Percentiles rank a stretch among this genome's conserved stretches.
phyloP scores from a whole-genome alignment of 2,329 filamentous ascomycete genomes.

The Chaetomium globosum region DNA sequence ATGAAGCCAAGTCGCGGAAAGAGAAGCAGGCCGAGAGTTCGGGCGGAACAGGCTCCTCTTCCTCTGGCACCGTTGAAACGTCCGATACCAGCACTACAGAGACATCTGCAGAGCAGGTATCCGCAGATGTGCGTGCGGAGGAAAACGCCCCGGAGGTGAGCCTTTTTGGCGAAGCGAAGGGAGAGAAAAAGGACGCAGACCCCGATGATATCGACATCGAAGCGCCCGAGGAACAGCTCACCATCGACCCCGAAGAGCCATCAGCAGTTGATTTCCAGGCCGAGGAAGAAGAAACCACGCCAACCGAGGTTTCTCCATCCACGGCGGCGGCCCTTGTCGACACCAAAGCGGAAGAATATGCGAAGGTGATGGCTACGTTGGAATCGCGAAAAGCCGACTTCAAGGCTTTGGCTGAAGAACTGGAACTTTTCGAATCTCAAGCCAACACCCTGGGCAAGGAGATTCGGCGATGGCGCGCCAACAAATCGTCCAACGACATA shows the following conservation, averaged over 20 bases:
- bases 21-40: slow-evolving; percentile 6
- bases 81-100: slow-evolving; percentile 6
- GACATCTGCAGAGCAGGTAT: neutral
- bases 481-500: slow-evolving; percentile 30
- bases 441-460: slow-evolving; percentile 40
- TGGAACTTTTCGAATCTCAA: slow-evolving; percentile 41
- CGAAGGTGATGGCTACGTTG: slow-evolving; percentile 35
- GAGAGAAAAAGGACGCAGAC: slow-evolving; percentile 38
- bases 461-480: slow-evolving; percentile 39
- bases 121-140: slow-evolving; percentile 9
- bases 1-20: slow-evolving; percentile 37
- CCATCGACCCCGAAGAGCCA: slow-evolving; percentile 38
- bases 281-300: slow-evolving; percentile 21
- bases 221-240: slow-evolving; percentile 46
- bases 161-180: slow-evolving; percentile 37
- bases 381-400: slow-evolving; percentile 42
- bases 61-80: slow-evolving; percentile 8
- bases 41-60: slow-evolving; percentile 3
- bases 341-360: slow-evolving; percentile 12
- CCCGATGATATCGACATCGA: slow-evolving; percentile 57
- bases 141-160: slow-evolving; percentile 20
- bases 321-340: slow-evolving; percentile 11
- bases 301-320: slow-evolving; percentile 18
- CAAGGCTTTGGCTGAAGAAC: slow-evolving; percentile 42
- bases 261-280: slow-evolving; percentile 22